Conservation (phyloP, 2,329 filamentous ascomycete species). For the Fusarium brevicatenulatum region DNA sequence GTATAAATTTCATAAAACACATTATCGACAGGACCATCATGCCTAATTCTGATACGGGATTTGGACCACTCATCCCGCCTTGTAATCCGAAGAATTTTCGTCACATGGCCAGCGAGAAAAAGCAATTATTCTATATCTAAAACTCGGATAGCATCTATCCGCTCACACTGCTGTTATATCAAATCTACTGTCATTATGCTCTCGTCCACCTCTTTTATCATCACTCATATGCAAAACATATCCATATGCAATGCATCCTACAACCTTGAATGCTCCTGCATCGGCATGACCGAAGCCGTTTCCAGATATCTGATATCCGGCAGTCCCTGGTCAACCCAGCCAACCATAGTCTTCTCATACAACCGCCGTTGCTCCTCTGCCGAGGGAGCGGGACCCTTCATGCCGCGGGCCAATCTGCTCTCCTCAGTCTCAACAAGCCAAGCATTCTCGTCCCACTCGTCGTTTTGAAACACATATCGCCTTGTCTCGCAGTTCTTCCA, state of each 20-base stretch:
- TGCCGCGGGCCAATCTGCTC: constrained; percentile 16
- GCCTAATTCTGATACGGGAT: neutral
- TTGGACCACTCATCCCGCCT: fast-evolving
- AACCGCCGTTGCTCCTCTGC: constrained; percentile 17
- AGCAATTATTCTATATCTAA: neutral
- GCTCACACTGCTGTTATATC: neutral
- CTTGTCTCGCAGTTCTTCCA: constrained; percentile 35
- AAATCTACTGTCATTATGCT: too few species aligned
- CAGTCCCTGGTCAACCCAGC: constrained; percentile 26
- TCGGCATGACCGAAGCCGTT: constrained; percentile 12
- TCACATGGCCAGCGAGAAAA: too few species aligned
- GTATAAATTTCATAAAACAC: neutral
- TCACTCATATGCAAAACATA: neutral
- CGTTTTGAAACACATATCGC: constrained; percentile 24
- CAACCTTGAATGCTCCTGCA: constrained; percentile 4
- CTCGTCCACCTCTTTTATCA: neutral
- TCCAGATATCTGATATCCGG: constrained; percentile 24
- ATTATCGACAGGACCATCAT: neutral
- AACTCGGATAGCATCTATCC: neutral
- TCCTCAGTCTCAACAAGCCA: constrained; percentile 30
- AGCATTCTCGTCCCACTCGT: constrained; percentile 22
- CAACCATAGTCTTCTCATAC: constrained; percentile 29
- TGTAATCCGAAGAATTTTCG: neutral
- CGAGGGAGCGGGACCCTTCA: constrained; percentile 10
- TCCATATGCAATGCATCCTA: neutral